Evolutionary conservation across 1,139 yeast species (phyloP).

Genomic region (Magnusiomyces sp.): DNA sequence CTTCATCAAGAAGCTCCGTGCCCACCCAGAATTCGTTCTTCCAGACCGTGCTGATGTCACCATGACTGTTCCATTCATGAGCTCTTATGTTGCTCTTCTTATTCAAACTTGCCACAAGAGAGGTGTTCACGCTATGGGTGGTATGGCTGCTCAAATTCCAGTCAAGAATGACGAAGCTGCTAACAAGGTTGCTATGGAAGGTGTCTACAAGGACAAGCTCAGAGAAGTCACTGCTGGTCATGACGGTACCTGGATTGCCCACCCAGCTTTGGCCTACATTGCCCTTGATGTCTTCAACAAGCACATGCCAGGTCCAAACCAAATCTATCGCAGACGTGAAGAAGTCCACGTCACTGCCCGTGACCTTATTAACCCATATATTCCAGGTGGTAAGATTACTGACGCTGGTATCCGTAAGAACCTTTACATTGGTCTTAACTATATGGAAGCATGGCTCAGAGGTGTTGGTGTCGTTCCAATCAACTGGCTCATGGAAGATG

Average conservation of each 20-base stretch:
- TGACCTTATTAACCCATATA: slow-evolving; percentile 62
- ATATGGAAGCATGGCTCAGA: slow-evolving; percentile 79
- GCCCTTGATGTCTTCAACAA: slow-evolving; percentile 72
- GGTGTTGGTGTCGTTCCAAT: slow-evolving; percentile 77
- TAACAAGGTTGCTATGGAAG: slow-evolving; percentile 60
- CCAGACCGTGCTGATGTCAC: slow-evolving; percentile 71
- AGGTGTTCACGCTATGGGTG: slow-evolving; percentile 76
- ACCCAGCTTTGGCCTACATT: slow-evolving; percentile 67
- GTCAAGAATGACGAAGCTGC: slow-evolving; percentile 59
- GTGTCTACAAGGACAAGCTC: slow-evolving; percentile 62
- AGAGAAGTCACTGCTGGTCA: slow-evolving; percentile 71
- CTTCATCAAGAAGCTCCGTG: slow-evolving; percentile 58
- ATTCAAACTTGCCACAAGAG: slow-evolving; percentile 67
- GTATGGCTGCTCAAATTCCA: slow-evolving; percentile 81
- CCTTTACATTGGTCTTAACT: slow-evolving; percentile 62
- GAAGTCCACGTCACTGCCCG: slow-evolving; percentile 47
- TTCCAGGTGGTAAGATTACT: slow-evolving; percentile 57
- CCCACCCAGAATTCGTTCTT: slow-evolving; percentile 52
- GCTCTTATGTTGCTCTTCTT: slow-evolving; percentile 56
- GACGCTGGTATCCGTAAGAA: slow-evolving; percentile 68
- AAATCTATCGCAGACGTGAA: slow-evolving; percentile 51
- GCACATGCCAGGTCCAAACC: slow-evolving; percentile 80
- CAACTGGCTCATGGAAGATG: slow-evolving; percentile 79
- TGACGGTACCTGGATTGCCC: slow-evolving; percentile 81
- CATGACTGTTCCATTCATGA: slow-evolving; percentile 70